A percentile compares a stretch with the other conserved stretches of the same genome.
These are phyloP conservation scores for Drechmeria coniospora DNA, from an alignment of 2,329 filamentous ascomycete species.

Conservation along the genomic window DNA sequence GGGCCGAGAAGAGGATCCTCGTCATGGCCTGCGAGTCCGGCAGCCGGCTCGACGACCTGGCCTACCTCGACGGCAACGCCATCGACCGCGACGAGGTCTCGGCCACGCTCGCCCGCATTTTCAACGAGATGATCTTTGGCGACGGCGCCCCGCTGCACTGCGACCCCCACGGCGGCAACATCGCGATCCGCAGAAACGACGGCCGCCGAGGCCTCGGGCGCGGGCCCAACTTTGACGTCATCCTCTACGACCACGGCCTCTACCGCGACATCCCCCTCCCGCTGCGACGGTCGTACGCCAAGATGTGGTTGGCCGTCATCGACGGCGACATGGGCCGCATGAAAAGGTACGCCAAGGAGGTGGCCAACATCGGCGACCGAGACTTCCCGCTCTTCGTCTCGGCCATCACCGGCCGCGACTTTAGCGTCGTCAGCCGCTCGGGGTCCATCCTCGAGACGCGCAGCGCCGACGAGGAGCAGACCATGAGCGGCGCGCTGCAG, in stretches of 20 bases:
- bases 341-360: constrained; percentile 76
- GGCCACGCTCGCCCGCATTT: constrained; percentile 75
- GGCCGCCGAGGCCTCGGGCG: constrained; percentile 31
- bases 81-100: constrained; percentile 96
- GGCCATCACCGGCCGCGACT: constrained; percentile 91
- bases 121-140: constrained; percentile 99
- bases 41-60: constrained; percentile 73
- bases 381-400: constrained; percentile 92
- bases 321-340: constrained; percentile 75
- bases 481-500: constrained; percentile 69
- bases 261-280: constrained; percentile 79
- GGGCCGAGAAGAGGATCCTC: constrained; percentile 75
- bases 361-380: constrained; percentile 75
- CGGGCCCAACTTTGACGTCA: constrained; percentile 74
- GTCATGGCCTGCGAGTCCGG: constrained; percentile 93
- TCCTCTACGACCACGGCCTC: constrained; percentile 92
- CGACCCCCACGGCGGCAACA: constrained; percentile 91
- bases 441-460: constrained; percentile 42
- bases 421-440: constrained; percentile 52
- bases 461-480: constrained; percentile 64
- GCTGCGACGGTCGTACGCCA: constrained; percentile 76
- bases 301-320: constrained; percentile 93
- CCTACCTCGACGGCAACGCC: constrained; percentile 66
- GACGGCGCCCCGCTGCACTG: constrained; percentile 80
- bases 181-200: constrained; percentile 72